Conservation (phyloP, 2,329 filamentous ascomycete species). For the Beauveria varroae region DNA sequence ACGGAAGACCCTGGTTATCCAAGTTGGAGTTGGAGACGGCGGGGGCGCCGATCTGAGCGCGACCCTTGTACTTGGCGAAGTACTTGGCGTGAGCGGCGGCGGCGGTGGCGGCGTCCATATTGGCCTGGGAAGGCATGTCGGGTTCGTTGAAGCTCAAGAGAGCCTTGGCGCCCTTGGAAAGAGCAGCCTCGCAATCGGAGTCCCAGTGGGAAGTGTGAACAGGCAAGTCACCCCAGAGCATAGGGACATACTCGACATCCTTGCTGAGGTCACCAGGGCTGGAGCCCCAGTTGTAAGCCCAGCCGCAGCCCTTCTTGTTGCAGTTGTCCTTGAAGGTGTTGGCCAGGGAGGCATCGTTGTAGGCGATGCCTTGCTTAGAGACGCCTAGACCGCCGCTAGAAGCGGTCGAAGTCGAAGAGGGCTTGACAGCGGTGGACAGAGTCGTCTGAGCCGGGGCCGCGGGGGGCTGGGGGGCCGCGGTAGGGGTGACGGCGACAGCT, state of each 20-base stretch:
- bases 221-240: constrained; percentile 49
- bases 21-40: constrained; percentile 53
- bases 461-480: constrained; percentile 10
- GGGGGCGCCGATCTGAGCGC: constrained; percentile 49
- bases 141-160: constrained; percentile 68
- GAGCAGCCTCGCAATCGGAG: constrained; percentile 40
- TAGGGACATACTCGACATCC: constrained; percentile 55
- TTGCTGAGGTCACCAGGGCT: constrained; percentile 32
- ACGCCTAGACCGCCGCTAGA: constrained; percentile 1
- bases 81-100: constrained; percentile 45
- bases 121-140: constrained; percentile 52
- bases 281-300: constrained; percentile 64
- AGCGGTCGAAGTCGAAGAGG: neutral
- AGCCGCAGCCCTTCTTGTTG: constrained; percentile 35
- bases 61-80: constrained; percentile 48
- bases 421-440: constrained; percentile 19
- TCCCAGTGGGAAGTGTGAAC: constrained; percentile 44
- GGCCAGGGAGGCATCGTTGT: constrained; percentile 52
- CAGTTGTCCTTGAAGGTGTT: constrained; percentile 37
- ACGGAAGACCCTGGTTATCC: constrained; percentile 44
- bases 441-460: constrained; percentile 17
- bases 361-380: constrained; percentile 59
- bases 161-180: constrained; percentile 45
- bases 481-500: constrained; percentile 8
- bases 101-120: constrained; percentile 45